Evolutionary conservation across 768 basidiomycete genomes (phyloP), one percentile per base, ranked within the genome.

Genomic region (Naganishia onofrii): DNA sequence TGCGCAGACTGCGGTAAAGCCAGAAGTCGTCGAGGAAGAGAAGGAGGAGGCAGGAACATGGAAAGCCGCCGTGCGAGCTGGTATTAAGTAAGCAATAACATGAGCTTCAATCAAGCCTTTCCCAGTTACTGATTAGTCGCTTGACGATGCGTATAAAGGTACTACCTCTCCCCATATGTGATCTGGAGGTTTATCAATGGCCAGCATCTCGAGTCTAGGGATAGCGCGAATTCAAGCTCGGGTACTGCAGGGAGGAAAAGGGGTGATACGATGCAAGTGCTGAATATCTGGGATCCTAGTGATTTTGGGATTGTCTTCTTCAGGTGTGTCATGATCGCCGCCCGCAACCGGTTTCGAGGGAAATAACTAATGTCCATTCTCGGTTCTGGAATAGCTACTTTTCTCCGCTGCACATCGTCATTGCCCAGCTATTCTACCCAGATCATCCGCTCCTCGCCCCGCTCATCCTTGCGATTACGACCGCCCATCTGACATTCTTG

Each of bases 201-300:
- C 32, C 53, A 38, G n/a, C 53, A 67, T 21, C 53, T 67, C 6
- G 52, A 54, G 31, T 29, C 48, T 26, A n/a, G 38, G 31, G 46
- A 64, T 56, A 38, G 42, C 54, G 8, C 53, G 60, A 54, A 42
- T 29, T 36, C 26, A 23, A 34, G 52, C 28, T 53, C 26, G n/a
- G 51, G 17, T 51, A n/a, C 19, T 9, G 42, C 29, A n/a, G 29
- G 52, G 31, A 42, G 58, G 60, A 56, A 70, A 51, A 42, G 73
- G 69, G 54, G 58, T 2, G 69, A 70, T 29, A 75, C 72, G 60
- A 80, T 80, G 48, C 79, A 80, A 38, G 66, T 71, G 34, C 56
- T 80, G 15, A 70, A 72, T 42, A 76, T 80, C 12, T 80, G 79
- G 79, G 78, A 80, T 72, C 79, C 79, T 13, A 75, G 75, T 38